Evolutionary conservation across 1,284 basidiomycete species (phyloP).

Genomic region (Coniferiporia weirii): DNA sequence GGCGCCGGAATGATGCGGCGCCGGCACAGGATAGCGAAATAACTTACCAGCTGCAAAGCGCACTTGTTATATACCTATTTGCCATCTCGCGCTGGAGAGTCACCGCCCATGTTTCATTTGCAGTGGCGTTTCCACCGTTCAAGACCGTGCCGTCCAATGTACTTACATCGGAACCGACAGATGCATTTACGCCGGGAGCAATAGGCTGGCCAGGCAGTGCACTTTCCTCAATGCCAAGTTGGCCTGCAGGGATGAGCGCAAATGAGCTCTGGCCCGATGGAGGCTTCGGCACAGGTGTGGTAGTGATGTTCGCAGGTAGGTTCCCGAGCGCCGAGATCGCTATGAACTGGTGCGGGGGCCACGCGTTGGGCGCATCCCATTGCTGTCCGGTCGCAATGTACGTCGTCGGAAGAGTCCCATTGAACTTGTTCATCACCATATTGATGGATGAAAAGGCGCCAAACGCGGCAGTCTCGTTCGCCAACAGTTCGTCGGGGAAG

Average conservation of each 20-base stretch:
- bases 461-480: slow-evolving; percentile 59
- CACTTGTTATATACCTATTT: slow-evolving; percentile 78
- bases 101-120: slow-evolving; percentile 62
- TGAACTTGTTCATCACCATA: slow-evolving; percentile 77
- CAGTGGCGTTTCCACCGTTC: slow-evolving; percentile 66
- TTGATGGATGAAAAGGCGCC: slow-evolving; percentile 70
- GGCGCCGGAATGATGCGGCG: not conserved
- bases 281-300: slow-evolving; percentile 43
- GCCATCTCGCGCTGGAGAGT: slow-evolving; percentile 67
- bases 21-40: too few species aligned
- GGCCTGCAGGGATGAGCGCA: slow-evolving; percentile 64
- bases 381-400: slow-evolving; percentile 77
- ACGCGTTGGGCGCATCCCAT: slow-evolving; percentile 79
- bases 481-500: slow-evolving; percentile 64
- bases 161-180: slow-evolving; percentile 53
- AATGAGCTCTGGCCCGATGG: slow-evolving; percentile 52
- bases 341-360: slow-evolving; percentile 88
- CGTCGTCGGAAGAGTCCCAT: slow-evolving; percentile 73
- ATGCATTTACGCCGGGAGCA: slow-evolving; percentile 11
- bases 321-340: slow-evolving; percentile 71
- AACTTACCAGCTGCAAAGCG: slow-evolving; percentile 84
- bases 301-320: slow-evolving; percentile 65
- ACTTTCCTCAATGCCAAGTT: slow-evolving; percentile 64
- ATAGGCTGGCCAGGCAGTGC: slow-evolving; percentile 18
- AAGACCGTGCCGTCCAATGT: slow-evolving; percentile 54